Evolutionary conservation across 192 early-diverging fungal species (phyloP).

Genomic region (Phlyctochytrium bullatum): DNA sequence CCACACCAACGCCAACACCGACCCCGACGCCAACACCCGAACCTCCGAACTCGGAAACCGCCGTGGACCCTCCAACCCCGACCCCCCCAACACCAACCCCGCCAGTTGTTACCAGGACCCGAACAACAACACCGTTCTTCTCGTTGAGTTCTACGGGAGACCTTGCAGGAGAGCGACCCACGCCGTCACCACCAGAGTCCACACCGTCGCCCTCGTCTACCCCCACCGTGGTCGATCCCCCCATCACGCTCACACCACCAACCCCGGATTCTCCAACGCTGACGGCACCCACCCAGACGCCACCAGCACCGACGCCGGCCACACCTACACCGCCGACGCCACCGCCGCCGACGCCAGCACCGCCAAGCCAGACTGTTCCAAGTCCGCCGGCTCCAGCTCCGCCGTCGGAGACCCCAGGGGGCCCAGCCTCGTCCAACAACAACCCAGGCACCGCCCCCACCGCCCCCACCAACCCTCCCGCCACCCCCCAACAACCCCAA

Average conservation of each 20-base stretch:
- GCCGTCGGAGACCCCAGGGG: background rate
- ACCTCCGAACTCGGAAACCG: too few species aligned
- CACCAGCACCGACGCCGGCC: background rate
- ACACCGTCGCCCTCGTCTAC: too few species aligned
- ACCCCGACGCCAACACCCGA: background rate
- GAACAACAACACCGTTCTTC: too few species aligned
- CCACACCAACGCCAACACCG: background rate
- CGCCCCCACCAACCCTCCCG: background rate
- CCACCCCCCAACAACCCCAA: background rate
- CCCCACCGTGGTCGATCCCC: background rate
- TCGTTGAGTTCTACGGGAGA: background rate
- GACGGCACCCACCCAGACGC: too few species aligned
- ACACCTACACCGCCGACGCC: too few species aligned
- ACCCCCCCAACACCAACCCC: too few species aligned
- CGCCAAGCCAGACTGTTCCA: too few species aligned
- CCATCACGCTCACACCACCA: too few species aligned
- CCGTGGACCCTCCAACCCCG: background rate
- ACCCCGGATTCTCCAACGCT: too few species aligned
- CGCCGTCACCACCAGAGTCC: conserved; percentile 1
- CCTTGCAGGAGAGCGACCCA: background rate
- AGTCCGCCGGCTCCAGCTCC: background rate
- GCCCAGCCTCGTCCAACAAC: background rate
- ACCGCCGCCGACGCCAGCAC: background rate
- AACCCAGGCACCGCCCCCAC: background rate
- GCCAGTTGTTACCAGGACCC: too few species aligned